Percentiles rank a stretch among this genome's conserved stretches.
These are phyloP conservation scores for Castanea mollissima DNA, from an alignment of 306 rosid genomes.

Conservation along the genomic window DNA sequence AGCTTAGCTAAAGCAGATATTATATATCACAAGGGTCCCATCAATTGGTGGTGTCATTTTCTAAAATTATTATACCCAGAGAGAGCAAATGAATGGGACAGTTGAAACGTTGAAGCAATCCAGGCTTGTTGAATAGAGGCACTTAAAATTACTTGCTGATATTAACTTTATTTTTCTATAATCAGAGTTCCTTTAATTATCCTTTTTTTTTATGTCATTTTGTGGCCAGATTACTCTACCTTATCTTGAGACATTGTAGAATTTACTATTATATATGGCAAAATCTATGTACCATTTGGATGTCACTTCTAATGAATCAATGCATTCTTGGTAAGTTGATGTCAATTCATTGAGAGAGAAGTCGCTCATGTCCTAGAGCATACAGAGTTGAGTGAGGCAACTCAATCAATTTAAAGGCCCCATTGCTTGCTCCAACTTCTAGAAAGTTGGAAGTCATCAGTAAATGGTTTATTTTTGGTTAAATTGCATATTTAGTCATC, in stretches of 20 bases:
- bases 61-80: neutral
- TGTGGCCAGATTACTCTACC: neutral
- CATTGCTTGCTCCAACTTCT: too few species aligned
- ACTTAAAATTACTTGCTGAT: neutral
- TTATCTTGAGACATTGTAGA: neutral
- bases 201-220: neutral
- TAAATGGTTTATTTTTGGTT: too few species aligned
- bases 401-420: too few species aligned
- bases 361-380: too few species aligned
- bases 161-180: neutral
- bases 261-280: neutral
- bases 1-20: neutral
- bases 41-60: neutral
- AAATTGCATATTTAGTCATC: too few species aligned
- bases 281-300: neutral
- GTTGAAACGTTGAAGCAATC: neutral
- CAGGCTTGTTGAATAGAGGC: neutral
- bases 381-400: too few species aligned
- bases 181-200: neutral
- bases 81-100: neutral
- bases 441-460: too few species aligned
- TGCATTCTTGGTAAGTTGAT: neutral
- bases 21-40: neutral
- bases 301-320: neutral
- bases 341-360: neutral